These are phyloP conservation scores for Curvularia sp. DNA, from an alignment of 2,329 filamentous ascomycete genomes.

Conservation along the genomic window DNA sequence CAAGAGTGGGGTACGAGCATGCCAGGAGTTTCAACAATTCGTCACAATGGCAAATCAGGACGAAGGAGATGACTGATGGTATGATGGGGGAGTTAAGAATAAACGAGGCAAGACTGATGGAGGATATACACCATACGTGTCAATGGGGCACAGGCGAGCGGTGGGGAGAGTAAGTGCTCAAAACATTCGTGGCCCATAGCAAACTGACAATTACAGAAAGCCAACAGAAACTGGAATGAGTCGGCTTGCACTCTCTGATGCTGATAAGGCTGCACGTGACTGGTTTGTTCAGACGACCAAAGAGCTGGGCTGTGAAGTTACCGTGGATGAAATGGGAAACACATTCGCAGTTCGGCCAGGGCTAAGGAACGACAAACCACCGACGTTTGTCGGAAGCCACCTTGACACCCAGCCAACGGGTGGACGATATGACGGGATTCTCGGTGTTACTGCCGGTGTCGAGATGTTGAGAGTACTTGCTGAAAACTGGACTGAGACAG, in stretches of 20 bases:
- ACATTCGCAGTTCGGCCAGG: slow-evolving; percentile 77
- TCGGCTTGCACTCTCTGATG: slow-evolving; percentile 73
- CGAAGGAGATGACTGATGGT: slow-evolving; percentile 59
- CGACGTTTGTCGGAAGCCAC: slow-evolving; percentile 75
- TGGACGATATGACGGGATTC: slow-evolving; percentile 77
- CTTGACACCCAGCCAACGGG: slow-evolving; percentile 64
- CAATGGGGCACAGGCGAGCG: slow-evolving; percentile 70
- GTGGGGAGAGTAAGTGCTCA: slow-evolving; percentile 67
- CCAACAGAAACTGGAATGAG: slow-evolving; percentile 77
- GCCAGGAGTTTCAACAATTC: slow-evolving; percentile 42
- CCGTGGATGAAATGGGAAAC: slow-evolving; percentile 79
- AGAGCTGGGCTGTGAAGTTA: slow-evolving; percentile 70
- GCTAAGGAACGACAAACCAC: slow-evolving; percentile 61
- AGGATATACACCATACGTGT: slow-evolving; percentile 70
- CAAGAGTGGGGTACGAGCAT: slow-evolving; percentile 14
- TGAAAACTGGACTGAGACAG: slow-evolving; percentile 72
- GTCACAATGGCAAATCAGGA: slow-evolving; percentile 48
- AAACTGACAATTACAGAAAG: slow-evolving; percentile 45
- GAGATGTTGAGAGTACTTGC: slow-evolving; percentile 74
- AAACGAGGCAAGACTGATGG: slow-evolving; percentile 66
- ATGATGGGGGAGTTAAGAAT: slow-evolving; percentile 63
- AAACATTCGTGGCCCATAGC: neutral
- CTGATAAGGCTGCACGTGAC: slow-evolving; percentile 74
- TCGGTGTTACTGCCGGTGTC: slow-evolving; percentile 75
- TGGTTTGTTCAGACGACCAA: slow-evolving; percentile 75